phyloP scores from a whole-genome alignment of 441 rosid genomes.

The Bruguiera hainesii region DNA sequence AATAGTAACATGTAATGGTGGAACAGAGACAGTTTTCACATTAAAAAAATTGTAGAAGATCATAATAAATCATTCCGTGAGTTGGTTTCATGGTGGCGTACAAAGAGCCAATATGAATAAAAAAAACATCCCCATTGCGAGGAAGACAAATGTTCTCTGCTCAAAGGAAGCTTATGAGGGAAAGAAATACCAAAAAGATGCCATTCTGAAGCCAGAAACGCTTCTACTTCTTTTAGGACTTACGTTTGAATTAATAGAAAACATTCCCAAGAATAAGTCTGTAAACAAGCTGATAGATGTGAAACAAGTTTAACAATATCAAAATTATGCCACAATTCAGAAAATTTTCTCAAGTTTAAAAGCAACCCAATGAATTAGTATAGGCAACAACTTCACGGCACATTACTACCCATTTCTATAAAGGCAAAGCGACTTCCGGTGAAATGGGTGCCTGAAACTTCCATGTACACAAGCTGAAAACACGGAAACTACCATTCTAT shows the following conservation, averaged over 20 bases:
- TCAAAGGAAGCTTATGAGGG: neutral
- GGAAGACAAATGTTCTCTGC: neutral
- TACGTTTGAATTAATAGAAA: neutral
- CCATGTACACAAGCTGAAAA: too few relatives aligned
- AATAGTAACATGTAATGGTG: slow-evolving; percentile 6
- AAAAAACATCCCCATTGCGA: slow-evolving; percentile 2
- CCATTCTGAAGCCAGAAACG: neutral
- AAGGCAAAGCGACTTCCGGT: too few relatives aligned
- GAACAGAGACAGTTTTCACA: slow-evolving; percentile 10
- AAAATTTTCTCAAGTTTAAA: too few relatives aligned
- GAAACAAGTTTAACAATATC: neutral
- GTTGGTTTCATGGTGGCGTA: neutral
- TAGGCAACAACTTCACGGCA: too few relatives aligned
- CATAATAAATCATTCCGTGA: neutral
- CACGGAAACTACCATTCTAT: too few relatives aligned
- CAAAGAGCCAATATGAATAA: neutral
- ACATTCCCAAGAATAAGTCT: neutral
- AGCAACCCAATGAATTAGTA: too few relatives aligned
- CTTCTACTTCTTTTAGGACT: slow-evolving; percentile 16
- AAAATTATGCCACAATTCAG: too few relatives aligned
- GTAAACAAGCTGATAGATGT: neutral
- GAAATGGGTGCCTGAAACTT: too few relatives aligned
- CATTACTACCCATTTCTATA: too few relatives aligned
- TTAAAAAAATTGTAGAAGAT: neutral
- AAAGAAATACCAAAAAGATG: slow-evolving; percentile 5